Conservation (phyloP, 2,329 filamentous ascomycete genomes). For the Amphichorda felina region DNA sequence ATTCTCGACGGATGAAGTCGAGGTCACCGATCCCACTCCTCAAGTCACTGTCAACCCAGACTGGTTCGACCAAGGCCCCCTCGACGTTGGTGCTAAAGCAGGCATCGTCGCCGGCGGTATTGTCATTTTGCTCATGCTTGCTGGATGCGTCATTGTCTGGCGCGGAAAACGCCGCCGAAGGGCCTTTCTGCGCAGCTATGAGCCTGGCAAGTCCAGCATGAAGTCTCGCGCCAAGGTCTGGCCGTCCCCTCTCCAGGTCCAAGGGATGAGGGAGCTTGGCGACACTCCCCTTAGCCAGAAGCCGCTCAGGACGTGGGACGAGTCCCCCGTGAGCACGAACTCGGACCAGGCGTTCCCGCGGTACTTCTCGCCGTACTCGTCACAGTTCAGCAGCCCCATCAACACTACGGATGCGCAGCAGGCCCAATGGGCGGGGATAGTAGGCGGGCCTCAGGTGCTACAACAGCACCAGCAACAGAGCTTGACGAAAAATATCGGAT, state of each 20-base stretch:
- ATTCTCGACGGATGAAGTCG: constrained; percentile 36
- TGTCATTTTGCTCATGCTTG: constrained; percentile 30
- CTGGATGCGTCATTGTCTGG: constrained; percentile 42
- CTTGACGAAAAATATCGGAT: constrained; percentile 22
- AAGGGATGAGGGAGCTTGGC: constrained; percentile 3
- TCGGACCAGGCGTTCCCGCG: constrained; percentile 27
- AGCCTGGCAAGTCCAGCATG: constrained; percentile 20
- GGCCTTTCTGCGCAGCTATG: constrained; percentile 35
- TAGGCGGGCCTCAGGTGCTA: no score
- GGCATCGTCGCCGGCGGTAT: constrained; percentile 44
- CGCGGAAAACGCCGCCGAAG: constrained; percentile 43
- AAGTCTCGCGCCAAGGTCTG: constrained; percentile 14
- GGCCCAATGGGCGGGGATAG: constrained; percentile 13
- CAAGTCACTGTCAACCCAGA: constrained; percentile 24
- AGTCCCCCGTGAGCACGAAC: constrained; percentile 34
- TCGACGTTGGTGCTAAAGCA: constrained; percentile 42
- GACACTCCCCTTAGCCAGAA: constrained; percentile 19
- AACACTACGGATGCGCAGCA: constrained; percentile 24
- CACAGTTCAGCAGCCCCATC: constrained; percentile 47
- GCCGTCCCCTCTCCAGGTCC: constrained; percentile 4
- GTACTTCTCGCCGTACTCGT: constrained; percentile 49
- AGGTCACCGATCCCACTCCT: constrained; percentile 35
- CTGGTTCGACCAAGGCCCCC: constrained; percentile 27
- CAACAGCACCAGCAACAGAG: constrained; percentile 21
- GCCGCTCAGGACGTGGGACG: constrained; percentile 37